Evolutionary conservation across 345 rosid genomes (phyloP).

Genomic region (Toxicodendron radicans): DNA sequence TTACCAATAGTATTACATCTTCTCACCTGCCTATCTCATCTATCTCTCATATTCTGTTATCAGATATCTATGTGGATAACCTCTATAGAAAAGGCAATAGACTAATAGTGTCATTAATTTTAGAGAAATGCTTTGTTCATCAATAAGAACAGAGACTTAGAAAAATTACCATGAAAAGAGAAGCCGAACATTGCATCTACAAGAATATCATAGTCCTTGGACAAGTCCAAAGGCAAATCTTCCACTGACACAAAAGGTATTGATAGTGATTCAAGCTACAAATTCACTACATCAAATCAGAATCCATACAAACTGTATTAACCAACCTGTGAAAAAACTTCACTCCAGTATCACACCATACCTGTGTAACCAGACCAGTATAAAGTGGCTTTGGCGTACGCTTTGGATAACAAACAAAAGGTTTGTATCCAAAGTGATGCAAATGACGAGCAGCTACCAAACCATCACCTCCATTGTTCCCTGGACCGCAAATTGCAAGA

Average conservation of each 20-base stretch:
- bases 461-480: conserved; percentile 98
- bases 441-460: conserved; percentile 89
- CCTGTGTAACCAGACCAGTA: conserved; percentile 85
- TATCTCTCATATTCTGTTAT: conserved; percentile 3
- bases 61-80: background rate
- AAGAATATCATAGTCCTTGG: conserved; percentile 67
- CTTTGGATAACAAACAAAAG: conserved; percentile 74
- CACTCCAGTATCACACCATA: conserved; percentile 12
- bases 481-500: conserved; percentile 88
- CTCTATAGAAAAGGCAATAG: background rate
- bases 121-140: conserved; percentile 1
- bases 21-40: background rate
- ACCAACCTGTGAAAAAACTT: background rate
- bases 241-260: conserved; percentile 70
- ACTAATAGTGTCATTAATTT: background rate
- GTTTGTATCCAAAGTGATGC: conserved; percentile 85
- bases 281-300: conserved; percentile 18
- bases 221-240: conserved; percentile 66
- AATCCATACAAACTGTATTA: conserved; percentile 5
- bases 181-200: conserved; percentile 92
- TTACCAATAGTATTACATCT: background rate
- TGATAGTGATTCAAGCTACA: conserved; percentile 75
- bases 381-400: conserved; percentile 75
- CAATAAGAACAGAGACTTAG: background rate
- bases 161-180: conserved; percentile 81